phyloP scores from a whole-genome alignment of 768 basidiomycete genomes.

The Xerocomus spinulosus region DNA sequence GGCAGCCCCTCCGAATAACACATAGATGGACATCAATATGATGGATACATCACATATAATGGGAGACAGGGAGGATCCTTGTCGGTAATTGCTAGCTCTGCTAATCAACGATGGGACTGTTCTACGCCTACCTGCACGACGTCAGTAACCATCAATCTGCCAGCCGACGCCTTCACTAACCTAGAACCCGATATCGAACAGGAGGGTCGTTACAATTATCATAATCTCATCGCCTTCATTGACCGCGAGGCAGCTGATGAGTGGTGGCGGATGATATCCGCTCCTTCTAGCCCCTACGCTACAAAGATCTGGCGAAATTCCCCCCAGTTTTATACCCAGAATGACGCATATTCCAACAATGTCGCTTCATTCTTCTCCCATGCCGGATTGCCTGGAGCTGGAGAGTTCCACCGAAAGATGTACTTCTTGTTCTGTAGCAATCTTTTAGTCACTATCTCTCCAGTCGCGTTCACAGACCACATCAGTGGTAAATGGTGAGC shows the following conservation, averaged over 20 bases:
- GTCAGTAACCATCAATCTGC: not conserved
- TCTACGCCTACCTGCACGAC: not conserved
- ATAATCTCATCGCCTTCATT: slow-evolving; percentile 19
- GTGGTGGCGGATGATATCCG: slow-evolving; percentile 25
- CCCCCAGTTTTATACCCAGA: slow-evolving; percentile 1
- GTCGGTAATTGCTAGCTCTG: too few species aligned
- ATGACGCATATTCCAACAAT: too few species aligned
- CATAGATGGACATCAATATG: too few species aligned
- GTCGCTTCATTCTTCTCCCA: not conserved
- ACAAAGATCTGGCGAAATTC: not conserved
- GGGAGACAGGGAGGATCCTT: too few species aligned
- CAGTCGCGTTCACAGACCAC: not conserved
- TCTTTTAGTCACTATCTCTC: not conserved
- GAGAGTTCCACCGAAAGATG: not conserved
- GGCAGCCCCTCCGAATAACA: too few species aligned
- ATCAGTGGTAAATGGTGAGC: slow-evolving; percentile 4
- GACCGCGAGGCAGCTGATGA: slow-evolving; percentile 23
- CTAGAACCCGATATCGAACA: not conserved
- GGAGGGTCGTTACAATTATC: not conserved
- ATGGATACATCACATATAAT: too few species aligned
- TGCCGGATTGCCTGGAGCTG: too few species aligned
- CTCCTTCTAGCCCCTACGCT: slow-evolving; percentile 1
- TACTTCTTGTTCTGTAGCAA: not conserved
- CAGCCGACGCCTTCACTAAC: not conserved
- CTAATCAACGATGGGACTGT: too few species aligned